Percentiles rank a stretch among this genome's conserved stretches.
Evolutionary conservation across 495 filamentous ascomycete genomes (phyloP).

Genomic region (Barbatosphaeria neglecta): DNA sequence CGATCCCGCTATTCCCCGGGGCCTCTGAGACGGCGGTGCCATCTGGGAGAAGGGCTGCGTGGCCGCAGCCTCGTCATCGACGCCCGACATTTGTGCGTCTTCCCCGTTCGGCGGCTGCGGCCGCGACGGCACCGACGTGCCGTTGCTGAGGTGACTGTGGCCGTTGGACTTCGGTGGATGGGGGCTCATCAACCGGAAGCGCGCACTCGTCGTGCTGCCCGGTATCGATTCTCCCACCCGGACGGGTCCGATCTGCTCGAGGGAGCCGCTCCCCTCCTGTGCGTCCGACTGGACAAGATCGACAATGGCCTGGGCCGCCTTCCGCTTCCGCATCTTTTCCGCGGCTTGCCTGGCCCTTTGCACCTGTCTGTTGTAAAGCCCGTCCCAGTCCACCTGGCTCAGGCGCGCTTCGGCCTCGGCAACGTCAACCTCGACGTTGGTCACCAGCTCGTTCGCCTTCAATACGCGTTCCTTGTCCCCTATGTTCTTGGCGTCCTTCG

Average conservation of each 20-base stretch:
- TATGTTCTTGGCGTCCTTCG: slow-evolving; percentile 65
- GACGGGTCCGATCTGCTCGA: slow-evolving; percentile 48
- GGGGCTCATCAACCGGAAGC: slow-evolving; percentile 36
- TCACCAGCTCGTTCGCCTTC: slow-evolving; percentile 78
- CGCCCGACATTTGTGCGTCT: slow-evolving; percentile 47
- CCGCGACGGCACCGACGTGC: slow-evolving; percentile 48
- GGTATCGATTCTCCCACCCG: slow-evolving; percentile 29
- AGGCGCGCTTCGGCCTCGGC: slow-evolving; percentile 55
- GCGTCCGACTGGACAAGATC: slow-evolving; percentile 24
- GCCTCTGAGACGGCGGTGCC: slow-evolving; percentile 18
- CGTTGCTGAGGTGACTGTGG: slow-evolving; percentile 52
- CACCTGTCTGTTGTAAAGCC: slow-evolving; percentile 61
- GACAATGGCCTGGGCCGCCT: slow-evolving; percentile 31
- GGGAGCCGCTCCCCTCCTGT: slow-evolving; percentile 21
- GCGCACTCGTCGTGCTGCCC: slow-evolving; percentile 32
- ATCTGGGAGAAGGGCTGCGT: slow-evolving; percentile 26
- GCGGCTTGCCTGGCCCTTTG: slow-evolving; percentile 52
- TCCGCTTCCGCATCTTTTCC: slow-evolving; percentile 47
- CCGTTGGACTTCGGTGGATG: slow-evolving; percentile 37
- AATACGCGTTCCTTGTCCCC: slow-evolving; percentile 67
- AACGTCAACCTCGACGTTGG: slow-evolving; percentile 89
- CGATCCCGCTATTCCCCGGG: too few relatives aligned
- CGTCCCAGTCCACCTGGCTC: slow-evolving; percentile 24
- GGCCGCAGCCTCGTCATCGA: slow-evolving; percentile 39
- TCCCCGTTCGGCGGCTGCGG: slow-evolving; percentile 32